Evolutionary conservation across 2,329 filamentous ascomycete genomes (phyloP).

Genomic region (Penicillium sp.): DNA sequence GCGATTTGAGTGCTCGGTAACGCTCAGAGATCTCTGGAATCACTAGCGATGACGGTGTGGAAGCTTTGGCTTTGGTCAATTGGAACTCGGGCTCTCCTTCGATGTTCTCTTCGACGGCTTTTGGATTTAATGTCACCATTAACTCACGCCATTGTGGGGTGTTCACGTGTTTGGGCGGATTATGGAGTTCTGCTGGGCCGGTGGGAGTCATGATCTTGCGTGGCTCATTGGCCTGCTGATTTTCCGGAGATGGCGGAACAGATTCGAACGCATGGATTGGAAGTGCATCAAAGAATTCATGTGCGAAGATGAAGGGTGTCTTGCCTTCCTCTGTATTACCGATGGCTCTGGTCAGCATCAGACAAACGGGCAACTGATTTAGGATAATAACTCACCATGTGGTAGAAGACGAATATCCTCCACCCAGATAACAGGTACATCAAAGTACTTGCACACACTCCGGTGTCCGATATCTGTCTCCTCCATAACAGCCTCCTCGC

Average conservation of each 20-base stretch:
- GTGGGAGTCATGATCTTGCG: conserved; percentile 52
- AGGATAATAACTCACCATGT: conserved; percentile 50
- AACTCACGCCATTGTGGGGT: conserved; percentile 76
- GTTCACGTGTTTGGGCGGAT: conserved; percentile 39
- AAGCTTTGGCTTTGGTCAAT: conserved; percentile 69
- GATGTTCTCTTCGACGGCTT: conserved; percentile 52
- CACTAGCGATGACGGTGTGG: conserved; percentile 80
- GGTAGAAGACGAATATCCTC: conserved; percentile 85
- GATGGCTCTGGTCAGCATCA: neutral
- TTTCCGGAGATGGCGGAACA: conserved; percentile 52
- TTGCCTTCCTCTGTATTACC: conserved; percentile 57
- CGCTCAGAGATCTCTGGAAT: conserved; percentile 78
- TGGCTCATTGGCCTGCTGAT: conserved; percentile 33
- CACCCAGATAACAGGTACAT: conserved; percentile 79
- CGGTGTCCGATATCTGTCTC: conserved; percentile 72
- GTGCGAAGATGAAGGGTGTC: conserved; percentile 89
- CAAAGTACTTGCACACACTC: conserved; percentile 71
- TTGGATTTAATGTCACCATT: conserved; percentile 67
- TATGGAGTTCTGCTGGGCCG: conserved; percentile 47
- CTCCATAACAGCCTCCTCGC: conserved; percentile 62
- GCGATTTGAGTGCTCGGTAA: conserved; percentile 70
- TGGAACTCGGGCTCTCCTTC: conserved; percentile 75
- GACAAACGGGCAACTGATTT: neutral
- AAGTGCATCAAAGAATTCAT: conserved; percentile 97
- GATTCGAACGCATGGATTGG: conserved; percentile 95